These are phyloP conservation scores for Entomortierella chlamydospora DNA, from an alignment of 192 early-diverging fungal genomes.

Conservation along the genomic window DNA sequence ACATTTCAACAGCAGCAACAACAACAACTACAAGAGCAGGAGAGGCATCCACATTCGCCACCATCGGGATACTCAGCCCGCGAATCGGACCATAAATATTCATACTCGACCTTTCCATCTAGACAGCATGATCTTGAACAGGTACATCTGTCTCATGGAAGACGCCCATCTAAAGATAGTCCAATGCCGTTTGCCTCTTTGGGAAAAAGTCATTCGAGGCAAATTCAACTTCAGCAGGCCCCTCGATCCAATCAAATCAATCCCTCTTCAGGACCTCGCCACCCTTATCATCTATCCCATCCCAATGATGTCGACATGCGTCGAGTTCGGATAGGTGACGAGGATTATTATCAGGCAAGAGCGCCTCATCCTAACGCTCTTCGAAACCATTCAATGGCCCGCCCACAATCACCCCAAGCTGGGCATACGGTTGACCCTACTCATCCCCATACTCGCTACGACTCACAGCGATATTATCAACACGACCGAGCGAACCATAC, in stretches of 20 bases:
- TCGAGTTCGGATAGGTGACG: no score
- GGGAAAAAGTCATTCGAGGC: no score
- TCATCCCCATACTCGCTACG: neutral
- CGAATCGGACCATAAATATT: conserved; percentile 51
- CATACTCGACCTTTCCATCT: neutral
- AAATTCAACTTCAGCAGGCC: no score
- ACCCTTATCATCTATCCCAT: neutral
- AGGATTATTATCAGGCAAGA: no score
- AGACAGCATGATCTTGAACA: conserved; percentile 5
- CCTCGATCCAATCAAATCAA: no score
- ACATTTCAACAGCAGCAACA: conserved; percentile 54
- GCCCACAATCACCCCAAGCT: neutral
- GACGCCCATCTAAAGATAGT: no score
- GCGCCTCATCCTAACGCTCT: neutral
- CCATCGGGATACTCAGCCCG: conserved; percentile 50
- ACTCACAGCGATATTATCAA: neutral
- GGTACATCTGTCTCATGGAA: no score
- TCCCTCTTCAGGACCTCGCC: neutral
- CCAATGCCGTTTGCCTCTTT: no score
- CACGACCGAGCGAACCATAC: neutral
- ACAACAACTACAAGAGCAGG: no score
- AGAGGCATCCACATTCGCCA: neutral
- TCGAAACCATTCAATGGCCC: neutral
- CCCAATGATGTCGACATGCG: neutral
- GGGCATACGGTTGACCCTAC: neutral